Conservation (phyloP, 768 basidiomycete species). For the Hygrophorus russula region DNA sequence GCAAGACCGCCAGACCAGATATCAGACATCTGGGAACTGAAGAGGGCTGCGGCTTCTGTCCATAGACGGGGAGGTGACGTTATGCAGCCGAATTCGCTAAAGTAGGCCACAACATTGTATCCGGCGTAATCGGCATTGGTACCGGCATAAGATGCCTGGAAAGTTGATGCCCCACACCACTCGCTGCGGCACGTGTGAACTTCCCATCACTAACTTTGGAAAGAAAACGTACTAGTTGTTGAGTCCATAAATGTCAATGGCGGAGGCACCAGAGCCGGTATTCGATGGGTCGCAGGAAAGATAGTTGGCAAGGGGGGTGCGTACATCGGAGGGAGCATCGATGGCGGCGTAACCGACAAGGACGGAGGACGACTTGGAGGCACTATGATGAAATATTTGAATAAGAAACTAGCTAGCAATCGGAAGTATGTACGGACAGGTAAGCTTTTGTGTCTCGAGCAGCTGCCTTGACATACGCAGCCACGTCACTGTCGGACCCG, state of each 20-base stretch:
- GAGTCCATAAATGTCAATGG: conserved; percentile 80
- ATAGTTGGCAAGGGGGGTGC: conserved; percentile 62
- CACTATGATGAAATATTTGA: conserved; percentile 26
- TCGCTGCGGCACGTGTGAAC: conserved; percentile 33
- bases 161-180: conserved; percentile 69
- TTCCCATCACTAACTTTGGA: not conserved
- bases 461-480: conserved; percentile 83
- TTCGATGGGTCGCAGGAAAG: conserved; percentile 61
- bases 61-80: conserved; percentile 52
- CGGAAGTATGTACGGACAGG: conserved; percentile 36
- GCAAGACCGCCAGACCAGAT: conserved; percentile 87
- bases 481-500: conserved; percentile 37
- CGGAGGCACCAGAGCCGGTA: conserved; percentile 39
- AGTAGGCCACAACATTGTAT: conserved; percentile 78
- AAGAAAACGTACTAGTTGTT: conserved; percentile 67
- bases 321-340: conserved; percentile 55
- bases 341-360: conserved; percentile 84
- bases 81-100: conserved; percentile 82
- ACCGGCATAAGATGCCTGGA: conserved; percentile 42
- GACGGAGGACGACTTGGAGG: conserved; percentile 48
- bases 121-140: conserved; percentile 43
- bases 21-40: conserved; percentile 58
- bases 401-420: not conserved
- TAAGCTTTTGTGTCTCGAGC: conserved; percentile 83
- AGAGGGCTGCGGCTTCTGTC: conserved; percentile 69